phyloP scores from a whole-genome alignment of 306 rosid species.

The Vicia faba region DNA sequence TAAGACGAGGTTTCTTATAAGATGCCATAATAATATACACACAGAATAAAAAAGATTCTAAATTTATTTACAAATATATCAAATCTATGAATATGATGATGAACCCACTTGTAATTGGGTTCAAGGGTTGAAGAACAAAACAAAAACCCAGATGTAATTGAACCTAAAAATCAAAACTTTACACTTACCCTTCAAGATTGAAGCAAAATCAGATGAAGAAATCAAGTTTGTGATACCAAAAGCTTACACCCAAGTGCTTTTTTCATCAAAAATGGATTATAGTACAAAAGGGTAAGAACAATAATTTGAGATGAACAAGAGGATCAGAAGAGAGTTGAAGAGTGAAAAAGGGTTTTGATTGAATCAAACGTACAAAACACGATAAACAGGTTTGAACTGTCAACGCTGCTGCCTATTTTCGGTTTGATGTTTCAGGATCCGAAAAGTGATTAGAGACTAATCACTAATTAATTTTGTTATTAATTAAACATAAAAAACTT shows the following conservation, averaged over 20 bases:
- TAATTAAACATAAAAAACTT: no score
- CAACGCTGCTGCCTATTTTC: neutral
- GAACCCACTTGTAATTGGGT: neutral
- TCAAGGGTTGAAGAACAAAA: conserved; percentile 41
- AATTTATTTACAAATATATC: conserved; percentile 32
- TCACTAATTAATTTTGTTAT: no score
- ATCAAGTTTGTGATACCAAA: conserved; percentile 23
- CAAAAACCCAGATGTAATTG: conserved; percentile 35
- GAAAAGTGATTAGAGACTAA: no score
- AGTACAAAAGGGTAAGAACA: neutral
- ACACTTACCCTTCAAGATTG: conserved; percentile 30
- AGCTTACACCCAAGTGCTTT: conserved; percentile 27
- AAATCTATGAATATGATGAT: neutral
- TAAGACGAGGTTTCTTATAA: conserved; percentile 60
- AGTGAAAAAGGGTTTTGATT: conserved; percentile 21
- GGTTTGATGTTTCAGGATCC: neutral
- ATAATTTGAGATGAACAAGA: neutral
- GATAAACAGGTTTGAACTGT: conserved; percentile 25
- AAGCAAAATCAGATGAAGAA: conserved; percentile 34
- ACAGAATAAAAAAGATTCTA: conserved; percentile 27
- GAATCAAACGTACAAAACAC: conserved; percentile 29
- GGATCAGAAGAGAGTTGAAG: conserved; percentile 10
- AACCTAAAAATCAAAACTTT: conserved; percentile 36
- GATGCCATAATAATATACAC: conserved; percentile 51
- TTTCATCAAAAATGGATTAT: conserved; percentile 1